These are phyloP conservation scores for Agrostemma githago DNA, from an alignment of 148 eudicot genomes.

Conservation along the genomic window DNA sequence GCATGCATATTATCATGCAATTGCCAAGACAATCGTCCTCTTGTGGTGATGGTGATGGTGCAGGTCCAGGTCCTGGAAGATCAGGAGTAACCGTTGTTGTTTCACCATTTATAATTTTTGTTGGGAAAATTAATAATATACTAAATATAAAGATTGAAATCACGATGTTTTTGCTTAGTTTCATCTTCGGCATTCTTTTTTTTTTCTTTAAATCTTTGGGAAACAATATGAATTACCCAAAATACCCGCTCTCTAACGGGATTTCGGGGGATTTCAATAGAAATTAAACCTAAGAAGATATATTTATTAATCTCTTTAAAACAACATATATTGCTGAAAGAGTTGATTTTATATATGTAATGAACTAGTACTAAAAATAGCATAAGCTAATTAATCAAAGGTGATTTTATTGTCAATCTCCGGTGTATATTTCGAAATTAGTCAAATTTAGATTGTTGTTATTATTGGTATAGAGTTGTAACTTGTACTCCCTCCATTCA, in stretches of 20 bases:
- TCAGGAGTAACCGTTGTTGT: too few species aligned
- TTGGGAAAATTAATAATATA: background rate
- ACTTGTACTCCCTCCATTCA: too few species aligned
- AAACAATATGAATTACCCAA: constrained; percentile 4
- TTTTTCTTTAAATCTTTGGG: background rate
- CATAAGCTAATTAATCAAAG: background rate
- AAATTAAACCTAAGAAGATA: background rate
- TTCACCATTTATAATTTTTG: background rate
- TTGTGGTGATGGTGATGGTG: background rate
- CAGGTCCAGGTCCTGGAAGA: background rate
- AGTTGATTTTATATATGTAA: background rate
- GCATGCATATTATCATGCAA: background rate
- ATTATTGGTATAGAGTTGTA: background rate
- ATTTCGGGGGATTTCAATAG: background rate
- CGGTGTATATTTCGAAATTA: too few species aligned
- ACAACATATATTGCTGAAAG: background rate
- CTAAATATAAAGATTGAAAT: background rate
- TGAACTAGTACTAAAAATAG: background rate
- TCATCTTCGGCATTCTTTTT: background rate
- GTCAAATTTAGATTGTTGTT: background rate
- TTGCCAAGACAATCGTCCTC: background rate
- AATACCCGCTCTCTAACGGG: background rate
- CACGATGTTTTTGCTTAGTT: background rate
- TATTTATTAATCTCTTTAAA: background rate
- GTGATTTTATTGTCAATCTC: background rate